Base-by-base conservation (phyloP, 768 basidiomycete species). In the Tylopilus cervinicoccineus region DNA sequence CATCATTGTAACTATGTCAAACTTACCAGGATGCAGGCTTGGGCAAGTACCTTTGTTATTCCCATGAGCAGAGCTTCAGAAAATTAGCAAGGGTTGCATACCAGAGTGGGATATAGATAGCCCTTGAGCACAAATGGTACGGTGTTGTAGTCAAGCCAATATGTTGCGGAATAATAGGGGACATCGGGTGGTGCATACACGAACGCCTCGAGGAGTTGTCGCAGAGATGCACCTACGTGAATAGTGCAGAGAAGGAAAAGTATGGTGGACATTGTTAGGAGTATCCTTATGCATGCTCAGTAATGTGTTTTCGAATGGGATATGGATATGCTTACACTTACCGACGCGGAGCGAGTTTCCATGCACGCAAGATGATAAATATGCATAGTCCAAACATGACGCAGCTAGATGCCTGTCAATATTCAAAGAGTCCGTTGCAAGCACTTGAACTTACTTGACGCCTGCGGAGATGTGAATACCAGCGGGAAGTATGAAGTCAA, bases 141-240 rank as follows among this genome's bases (percentile, higher is more conserved):
- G 14, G 8, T 10, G 12, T 16, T 16, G 12, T 6, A 37, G 13
- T 38, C 28, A 13, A 42, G 13, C 45, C 43, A 52, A 26, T 45
- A 53, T 23, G 7, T 16, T 8, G 24, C 28, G 5, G 49, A 45
- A 19, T 50, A 51, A 7, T 37, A 2, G 0, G 34, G 28, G 11
- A 37, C 34, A 16, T 45, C 20, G 5, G 29, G 32, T 16, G 49
- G 29, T 6, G 20, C 47, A 17, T 51, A 45, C 17, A 42, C 26
- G 31, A 52, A 52, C 2, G 41, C 36, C 6, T 52, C 40, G 3
- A 52, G 50, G 8, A 42, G 9, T 38, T 45, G 24, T 20, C 28
- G 52, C 20, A 46, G 20, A 23, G 50, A 45, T 7, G 16, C 28
- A 29, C 6, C 40, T 14, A 37, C 19, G 14, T 40, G 31, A 17